Conservation (phyloP, 495 filamentous ascomycete species). For the Xylaria bambusicola region DNA sequence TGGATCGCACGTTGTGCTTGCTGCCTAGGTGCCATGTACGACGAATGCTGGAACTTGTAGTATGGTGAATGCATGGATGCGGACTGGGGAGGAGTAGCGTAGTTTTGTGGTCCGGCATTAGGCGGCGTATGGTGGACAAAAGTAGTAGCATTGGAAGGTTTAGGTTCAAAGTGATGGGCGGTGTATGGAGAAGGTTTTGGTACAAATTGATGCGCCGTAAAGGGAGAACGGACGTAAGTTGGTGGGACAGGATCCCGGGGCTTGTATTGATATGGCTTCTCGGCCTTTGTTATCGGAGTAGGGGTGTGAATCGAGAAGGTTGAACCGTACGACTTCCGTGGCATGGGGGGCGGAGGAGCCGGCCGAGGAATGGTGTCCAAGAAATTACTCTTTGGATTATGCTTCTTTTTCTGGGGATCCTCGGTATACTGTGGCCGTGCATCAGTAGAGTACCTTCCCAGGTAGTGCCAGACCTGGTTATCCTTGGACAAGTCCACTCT, state of each 20-base stretch:
- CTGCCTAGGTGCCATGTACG: conserved; percentile 5
- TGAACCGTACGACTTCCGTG: conserved; percentile 36
- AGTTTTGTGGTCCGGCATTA: conserved; percentile 10
- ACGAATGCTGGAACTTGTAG: conserved; percentile 20
- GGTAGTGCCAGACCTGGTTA: conserved; percentile 86
- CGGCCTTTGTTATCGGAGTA: conserved; percentile 26
- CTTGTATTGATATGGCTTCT: conserved; percentile 59
- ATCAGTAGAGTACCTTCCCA: conserved; percentile 85
- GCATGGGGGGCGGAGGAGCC: conserved; percentile 29
- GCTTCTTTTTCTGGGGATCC: conserved; percentile 58
- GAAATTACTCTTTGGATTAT: conserved; percentile 63
- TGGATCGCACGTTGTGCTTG: conserved; percentile 6
- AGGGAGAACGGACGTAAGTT: conserved; percentile 35
- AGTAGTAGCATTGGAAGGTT: conserved; percentile 15
- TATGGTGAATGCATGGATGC: conserved; percentile 1
- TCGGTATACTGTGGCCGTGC: conserved; percentile 91
- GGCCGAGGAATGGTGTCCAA: conserved; percentile 63
- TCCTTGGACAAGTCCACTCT: conserved; percentile 68
- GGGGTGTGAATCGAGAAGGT: conserved; percentile 33
- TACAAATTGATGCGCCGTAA: conserved; percentile 43
- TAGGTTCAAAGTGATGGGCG: conserved; percentile 26
- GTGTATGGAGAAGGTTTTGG: conserved; percentile 29
- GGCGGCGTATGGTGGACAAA: conserved; percentile 16
- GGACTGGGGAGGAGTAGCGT: conserved; percentile 5
- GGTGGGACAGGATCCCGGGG: conserved; percentile 44